phyloP scores from a whole-genome alignment of 2,329 filamentous ascomycete genomes.

The Paecilomyces formosus region DNA sequence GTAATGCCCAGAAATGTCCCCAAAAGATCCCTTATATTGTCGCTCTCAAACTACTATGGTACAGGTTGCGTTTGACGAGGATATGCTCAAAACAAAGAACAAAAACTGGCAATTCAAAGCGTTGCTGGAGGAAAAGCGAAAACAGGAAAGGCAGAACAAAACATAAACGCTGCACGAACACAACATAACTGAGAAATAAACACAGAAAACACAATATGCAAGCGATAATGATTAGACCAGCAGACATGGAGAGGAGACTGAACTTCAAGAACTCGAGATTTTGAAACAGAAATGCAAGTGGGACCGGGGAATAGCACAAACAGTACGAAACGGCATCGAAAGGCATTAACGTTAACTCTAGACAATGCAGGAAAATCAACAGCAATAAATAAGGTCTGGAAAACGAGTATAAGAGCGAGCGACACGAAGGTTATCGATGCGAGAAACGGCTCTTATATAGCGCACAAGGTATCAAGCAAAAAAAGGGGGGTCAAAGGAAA shows the following conservation, averaged over 20 bases:
- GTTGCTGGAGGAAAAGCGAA: constrained; percentile 1
- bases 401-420: constrained; percentile 5
- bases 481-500: constrained; percentile 9
- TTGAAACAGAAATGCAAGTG: neutral
- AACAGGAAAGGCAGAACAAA: neutral
- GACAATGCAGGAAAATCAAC: constrained; percentile 7
- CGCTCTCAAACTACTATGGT: constrained; percentile 7
- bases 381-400: constrained; percentile 6
- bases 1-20: neutral
- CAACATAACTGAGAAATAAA: neutral
- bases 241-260: constrained; percentile 3
- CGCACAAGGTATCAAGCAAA: constrained; percentile 25
- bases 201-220: neutral
- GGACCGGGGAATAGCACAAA: constrained; percentile 1
- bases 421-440: constrained; percentile 1
- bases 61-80: constrained; percentile 5
- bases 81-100: neutral
- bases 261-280: constrained; percentile 1
- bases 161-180: neutral
- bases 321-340: neutral
- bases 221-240: neutral
- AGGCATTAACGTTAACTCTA: constrained; percentile 1
- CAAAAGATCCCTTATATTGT: constrained; percentile 3
- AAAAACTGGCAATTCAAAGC: constrained; percentile 1
- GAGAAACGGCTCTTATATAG: constrained; percentile 11